Evolutionary conservation across 805 yeast species (phyloP).

Genomic region (Naumovozyma baii): DNA sequence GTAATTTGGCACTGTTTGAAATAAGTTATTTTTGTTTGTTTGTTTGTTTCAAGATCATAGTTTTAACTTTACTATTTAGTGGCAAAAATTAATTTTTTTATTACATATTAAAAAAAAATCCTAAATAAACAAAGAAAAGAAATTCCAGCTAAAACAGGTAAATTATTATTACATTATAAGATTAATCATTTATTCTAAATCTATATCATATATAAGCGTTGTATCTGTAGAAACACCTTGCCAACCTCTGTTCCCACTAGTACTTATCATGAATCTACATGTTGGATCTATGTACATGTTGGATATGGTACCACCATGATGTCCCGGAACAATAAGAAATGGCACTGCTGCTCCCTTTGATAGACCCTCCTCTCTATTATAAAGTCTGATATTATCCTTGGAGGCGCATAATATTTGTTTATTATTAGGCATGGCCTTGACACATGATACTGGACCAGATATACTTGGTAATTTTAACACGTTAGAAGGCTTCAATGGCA

Average conservation of each 20-base stretch:
- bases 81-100: too few relatives aligned
- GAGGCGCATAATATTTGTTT: slow-evolving; percentile 81
- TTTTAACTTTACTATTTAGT: too few relatives aligned
- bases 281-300: slow-evolving; percentile 75
- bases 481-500: slow-evolving; percentile 47
- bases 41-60: too few relatives aligned
- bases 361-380: slow-evolving; percentile 44
- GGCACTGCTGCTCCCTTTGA: slow-evolving; percentile 38
- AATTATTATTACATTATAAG: background rate
- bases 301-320: slow-evolving; percentile 85
- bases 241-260: slow-evolving; percentile 96
- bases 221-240: slow-evolving; percentile 71
- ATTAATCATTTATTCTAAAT: slow-evolving; percentile 26
- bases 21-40: too few relatives aligned
- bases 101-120: too few relatives aligned
- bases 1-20: too few relatives aligned
- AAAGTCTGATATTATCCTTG: slow-evolving; percentile 77
- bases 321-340: slow-evolving; percentile 88
- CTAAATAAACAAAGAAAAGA: too few relatives aligned
- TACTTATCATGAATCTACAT: slow-evolving; percentile 76
- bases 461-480: slow-evolving; percentile 69
- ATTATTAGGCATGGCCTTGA: slow-evolving; percentile 70
- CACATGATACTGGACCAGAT: slow-evolving; percentile 83
- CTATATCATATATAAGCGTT: slow-evolving; percentile 74
- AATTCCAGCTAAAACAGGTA: too few relatives aligned